phyloP scores from a whole-genome alignment of 2,329 filamentous ascomycete genomes.

The Epichloe sibirici region DNA sequence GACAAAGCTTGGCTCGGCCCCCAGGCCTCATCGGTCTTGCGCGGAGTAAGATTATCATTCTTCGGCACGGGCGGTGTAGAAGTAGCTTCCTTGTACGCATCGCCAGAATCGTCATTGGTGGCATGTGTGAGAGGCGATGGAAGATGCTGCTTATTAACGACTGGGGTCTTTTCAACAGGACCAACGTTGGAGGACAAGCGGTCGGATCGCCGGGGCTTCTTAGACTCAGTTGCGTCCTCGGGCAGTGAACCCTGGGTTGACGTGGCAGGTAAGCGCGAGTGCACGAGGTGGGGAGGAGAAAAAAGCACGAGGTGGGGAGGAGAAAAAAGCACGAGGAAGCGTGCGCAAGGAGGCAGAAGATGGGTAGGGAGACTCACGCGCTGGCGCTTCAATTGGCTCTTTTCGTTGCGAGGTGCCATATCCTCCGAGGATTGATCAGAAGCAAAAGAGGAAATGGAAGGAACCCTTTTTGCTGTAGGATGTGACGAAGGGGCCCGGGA shows the following conservation, averaged over 20 bases:
- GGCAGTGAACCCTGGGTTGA: conserved; percentile 50
- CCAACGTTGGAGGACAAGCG: conserved; percentile 37
- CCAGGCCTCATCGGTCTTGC: conserved; percentile 35
- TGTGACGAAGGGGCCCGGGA: too few species aligned
- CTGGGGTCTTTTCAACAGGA: conserved; percentile 43
- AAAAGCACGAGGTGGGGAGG: conserved; percentile 6
- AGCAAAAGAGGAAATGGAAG: background rate
- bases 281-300: conserved; percentile 5
- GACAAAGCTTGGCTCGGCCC: conserved; percentile 34
- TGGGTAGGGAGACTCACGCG: conserved; percentile 42
- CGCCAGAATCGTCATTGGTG: conserved; percentile 43
- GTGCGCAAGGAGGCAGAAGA: conserved; percentile 12
- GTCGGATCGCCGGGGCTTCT: conserved; percentile 74
- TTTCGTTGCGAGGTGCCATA: conserved; percentile 54
- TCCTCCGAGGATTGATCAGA: conserved; percentile 9
- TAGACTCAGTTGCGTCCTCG: conserved; percentile 53
- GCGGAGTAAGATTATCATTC: conserved; percentile 41
- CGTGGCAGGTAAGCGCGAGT: conserved; percentile 13
- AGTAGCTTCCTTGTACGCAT: conserved; percentile 53
- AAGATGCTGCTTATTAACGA: conserved; percentile 54
- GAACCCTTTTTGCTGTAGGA: background rate
- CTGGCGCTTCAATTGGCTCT: conserved; percentile 74
- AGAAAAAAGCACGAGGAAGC: conserved; percentile 4
- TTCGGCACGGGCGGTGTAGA: conserved; percentile 54
- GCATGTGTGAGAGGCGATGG: conserved; percentile 68